Conservation (phyloP, 2,329 filamentous ascomycete genomes). For the Talaromyces pinophilus region DNA sequence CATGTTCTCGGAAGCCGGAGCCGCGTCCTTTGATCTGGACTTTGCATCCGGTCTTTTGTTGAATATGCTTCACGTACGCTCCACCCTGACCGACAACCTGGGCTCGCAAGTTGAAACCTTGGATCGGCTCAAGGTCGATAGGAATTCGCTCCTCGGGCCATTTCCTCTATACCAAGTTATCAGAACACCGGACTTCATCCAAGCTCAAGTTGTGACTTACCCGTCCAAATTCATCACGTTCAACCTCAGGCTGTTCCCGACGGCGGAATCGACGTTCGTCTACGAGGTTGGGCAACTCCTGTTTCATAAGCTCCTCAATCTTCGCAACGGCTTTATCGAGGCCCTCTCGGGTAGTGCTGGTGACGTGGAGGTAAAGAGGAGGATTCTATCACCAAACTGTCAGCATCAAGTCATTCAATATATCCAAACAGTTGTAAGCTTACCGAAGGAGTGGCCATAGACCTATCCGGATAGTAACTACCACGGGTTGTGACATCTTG, state of each 20-base stretch:
- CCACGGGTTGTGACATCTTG: constrained; percentile 99
- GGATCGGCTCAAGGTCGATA: constrained; percentile 85
- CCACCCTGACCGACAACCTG: constrained; percentile 95
- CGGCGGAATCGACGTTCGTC: constrained; percentile 91
- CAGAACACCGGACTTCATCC: not conserved
- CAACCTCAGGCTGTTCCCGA: constrained; percentile 72
- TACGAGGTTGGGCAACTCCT: constrained; percentile 91
- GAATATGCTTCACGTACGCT: constrained; percentile 96
- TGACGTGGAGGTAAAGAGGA: constrained; percentile 91
- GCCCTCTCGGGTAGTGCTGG: constrained; percentile 87
- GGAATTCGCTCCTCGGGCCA: constrained; percentile 97
- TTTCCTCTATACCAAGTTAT: constrained; percentile 68
- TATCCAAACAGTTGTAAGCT: constrained; percentile 42
- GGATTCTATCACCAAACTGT: constrained; percentile 65
- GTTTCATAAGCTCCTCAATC: constrained; percentile 93
- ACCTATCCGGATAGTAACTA: constrained; percentile 96
- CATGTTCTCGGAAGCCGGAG: constrained; percentile 88
- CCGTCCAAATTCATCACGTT: constrained; percentile 86
- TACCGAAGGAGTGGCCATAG: constrained; percentile 91
- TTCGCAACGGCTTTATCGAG: constrained; percentile 83
- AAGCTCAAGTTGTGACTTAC: constrained; percentile 51
- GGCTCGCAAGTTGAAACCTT: constrained; percentile 92
- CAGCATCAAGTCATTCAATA: not conserved
- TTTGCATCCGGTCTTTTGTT: constrained; percentile 89
- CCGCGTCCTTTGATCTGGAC: constrained; percentile 98